Evolutionary conservation across 164 flowering plant genomes (phyloP).

Genomic region (Platanus orientalis): DNA sequence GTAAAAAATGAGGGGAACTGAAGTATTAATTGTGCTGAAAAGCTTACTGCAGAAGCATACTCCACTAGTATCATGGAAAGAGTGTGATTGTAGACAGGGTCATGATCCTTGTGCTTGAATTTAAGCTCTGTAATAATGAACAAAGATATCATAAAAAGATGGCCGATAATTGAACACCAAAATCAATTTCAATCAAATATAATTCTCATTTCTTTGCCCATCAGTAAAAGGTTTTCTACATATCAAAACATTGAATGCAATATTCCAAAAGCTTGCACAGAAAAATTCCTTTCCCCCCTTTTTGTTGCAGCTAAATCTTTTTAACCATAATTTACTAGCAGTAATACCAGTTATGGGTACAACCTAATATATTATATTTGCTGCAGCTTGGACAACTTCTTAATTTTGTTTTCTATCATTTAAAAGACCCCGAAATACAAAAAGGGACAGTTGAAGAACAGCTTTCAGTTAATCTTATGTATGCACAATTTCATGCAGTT

Average conservation of each 20-base stretch:
- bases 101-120: slow-evolving; percentile 26
- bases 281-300: not conserved
- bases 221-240: not conserved
- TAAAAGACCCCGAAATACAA: no score
- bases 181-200: not conserved
- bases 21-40: not conserved
- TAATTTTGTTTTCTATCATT: no score
- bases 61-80: slow-evolving; percentile 79
- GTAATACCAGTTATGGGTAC: no score
- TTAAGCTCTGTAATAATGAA: slow-evolving; percentile 40
- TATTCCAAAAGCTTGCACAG: not conserved
- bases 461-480: no score
- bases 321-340: not conserved
- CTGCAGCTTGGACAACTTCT: no score
- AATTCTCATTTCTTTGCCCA: not conserved
- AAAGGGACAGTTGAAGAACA: no score
- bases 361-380: no score
- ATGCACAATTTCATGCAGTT: no score
- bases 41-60: slow-evolving; percentile 91
- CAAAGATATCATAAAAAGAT: not conserved
- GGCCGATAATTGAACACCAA: not conserved
- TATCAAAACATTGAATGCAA: not conserved
- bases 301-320: no score
- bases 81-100: slow-evolving; percentile 62
- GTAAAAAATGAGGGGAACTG: not conserved